Evolutionary conservation across 805 yeast genomes (phyloP).

Genomic region (Candida pseudofarinosa): DNA sequence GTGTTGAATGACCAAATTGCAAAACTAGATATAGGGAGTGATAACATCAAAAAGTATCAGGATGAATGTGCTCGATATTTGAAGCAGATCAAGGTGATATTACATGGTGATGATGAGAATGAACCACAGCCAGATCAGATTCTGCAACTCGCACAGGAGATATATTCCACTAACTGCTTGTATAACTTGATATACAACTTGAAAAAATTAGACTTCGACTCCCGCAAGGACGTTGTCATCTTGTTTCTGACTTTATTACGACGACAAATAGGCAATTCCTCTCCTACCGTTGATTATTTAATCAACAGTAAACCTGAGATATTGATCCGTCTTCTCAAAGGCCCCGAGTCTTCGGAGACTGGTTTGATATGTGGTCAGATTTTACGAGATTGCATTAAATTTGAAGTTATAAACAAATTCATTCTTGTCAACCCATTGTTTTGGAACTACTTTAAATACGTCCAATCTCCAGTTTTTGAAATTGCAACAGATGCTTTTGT

Average conservation of each 20-base stretch:
- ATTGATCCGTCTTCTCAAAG: constrained; percentile 55
- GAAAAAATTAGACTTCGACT: constrained; percentile 77
- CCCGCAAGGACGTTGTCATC: constrained; percentile 75
- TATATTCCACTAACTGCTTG: constrained; percentile 67
- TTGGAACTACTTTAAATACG: constrained; percentile 83
- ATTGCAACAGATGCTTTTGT: constrained; percentile 86
- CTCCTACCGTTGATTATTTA: constrained; percentile 86
- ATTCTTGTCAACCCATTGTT: constrained; percentile 57
- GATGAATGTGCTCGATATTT: constrained; percentile 72
- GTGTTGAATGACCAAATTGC: constrained; percentile 68
- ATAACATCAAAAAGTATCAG: constrained; percentile 43
- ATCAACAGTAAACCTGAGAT: constrained; percentile 58
- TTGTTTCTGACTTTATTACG: constrained; percentile 74
- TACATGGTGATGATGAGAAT: constrained; percentile 66
- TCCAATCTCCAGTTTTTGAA: constrained; percentile 76
- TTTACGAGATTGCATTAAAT: constrained; percentile 78
- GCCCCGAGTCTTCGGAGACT: constrained; percentile 70
- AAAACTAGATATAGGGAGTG: constrained; percentile 48
- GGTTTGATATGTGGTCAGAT: constrained; percentile 75
- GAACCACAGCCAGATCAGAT: constrained; percentile 70
- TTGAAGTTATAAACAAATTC: constrained; percentile 62
- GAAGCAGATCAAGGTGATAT: constrained; percentile 57
- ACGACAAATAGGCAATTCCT: constrained; percentile 68
- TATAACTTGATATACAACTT: constrained; percentile 57
- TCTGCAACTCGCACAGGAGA: constrained; percentile 73